Base-by-base conservation (phyloP, 192 early-diverging fungal species). In the Glomus cerebriforme region DNA sequence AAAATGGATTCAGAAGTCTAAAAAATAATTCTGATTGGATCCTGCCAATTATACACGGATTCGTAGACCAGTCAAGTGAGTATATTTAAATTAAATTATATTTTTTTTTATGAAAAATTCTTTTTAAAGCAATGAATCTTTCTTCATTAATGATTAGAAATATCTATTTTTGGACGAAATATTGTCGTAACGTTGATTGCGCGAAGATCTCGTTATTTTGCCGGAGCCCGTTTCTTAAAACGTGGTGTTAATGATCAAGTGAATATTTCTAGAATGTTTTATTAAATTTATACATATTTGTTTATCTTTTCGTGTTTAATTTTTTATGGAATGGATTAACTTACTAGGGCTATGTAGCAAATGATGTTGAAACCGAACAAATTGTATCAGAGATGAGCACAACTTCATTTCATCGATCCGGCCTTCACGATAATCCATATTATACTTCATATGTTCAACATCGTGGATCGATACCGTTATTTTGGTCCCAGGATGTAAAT, bases 341-440 rank as follows among this genome's bases (percentile, higher is more conserved):
- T 43, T 72, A 62, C 3, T 71, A 96, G 82, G 98, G 98, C 7
- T 97, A 93, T 83, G 98, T 99, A 13, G 98, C 98, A 12, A 99
- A 99, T 82, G 98, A 99, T 75, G 97, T 99, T 1, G 98, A 99
- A 85, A 96, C 96, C 1, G 98, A 99, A 83, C 98, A 99, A 83
- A 98, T 99, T 78, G 97, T 98, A 0, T 86, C 92, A 29, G 96
- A 97, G 72, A 92, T 95, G 86, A 91, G 92, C 26, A 92, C 95
- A 7, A 98, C 96, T 1, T 95, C 94, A 12, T 97, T 99, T 67
- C 89, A 92, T 78, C 82, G 83, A 24, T 92, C 92, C 0, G 85
- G 85, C 75, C 39, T 89, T 65, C 82, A 80, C 35, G 86, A 83
- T 37, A 93, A 90, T 78, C 94, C 95, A 4, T 77, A 86, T 17